These are phyloP conservation scores for Metschnikowia vanudenii DNA, from an alignment of 805 yeast species.

Conservation along the genomic window DNA sequence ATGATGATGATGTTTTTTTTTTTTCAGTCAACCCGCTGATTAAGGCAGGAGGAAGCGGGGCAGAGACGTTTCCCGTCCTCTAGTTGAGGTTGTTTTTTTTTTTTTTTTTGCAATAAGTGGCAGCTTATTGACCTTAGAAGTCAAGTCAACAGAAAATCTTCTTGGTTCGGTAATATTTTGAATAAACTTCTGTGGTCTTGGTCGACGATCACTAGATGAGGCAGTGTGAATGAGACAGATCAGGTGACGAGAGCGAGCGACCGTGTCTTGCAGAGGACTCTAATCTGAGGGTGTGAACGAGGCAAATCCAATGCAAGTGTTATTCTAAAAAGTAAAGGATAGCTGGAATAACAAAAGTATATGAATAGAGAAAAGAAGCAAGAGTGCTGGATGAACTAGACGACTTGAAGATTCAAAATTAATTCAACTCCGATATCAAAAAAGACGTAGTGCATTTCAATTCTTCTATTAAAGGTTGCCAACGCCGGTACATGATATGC, in stretches of 20 bases:
- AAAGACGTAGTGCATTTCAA: neutral
- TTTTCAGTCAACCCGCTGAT: neutral
- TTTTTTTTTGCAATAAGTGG: too few relatives aligned
- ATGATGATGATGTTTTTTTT: neutral
- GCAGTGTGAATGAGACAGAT: neutral
- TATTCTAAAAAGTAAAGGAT: too few relatives aligned
- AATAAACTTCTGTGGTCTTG: neutral
- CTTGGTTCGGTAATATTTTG: neutral
- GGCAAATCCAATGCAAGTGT: neutral
- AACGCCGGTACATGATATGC: neutral
- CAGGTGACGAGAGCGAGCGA: conserved; percentile 2
- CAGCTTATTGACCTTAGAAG: too few relatives aligned
- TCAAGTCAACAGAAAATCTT: too few relatives aligned
- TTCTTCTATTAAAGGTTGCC: neutral
- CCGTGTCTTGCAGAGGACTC: neutral
- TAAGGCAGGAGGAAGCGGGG: neutral
- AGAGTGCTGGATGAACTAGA: too few relatives aligned
- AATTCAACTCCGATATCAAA: neutral
- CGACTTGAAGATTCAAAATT: neutral
- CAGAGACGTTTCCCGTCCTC: neutral
- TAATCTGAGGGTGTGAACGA: neutral
- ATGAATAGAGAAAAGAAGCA: too few relatives aligned
- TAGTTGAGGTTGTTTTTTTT: too few relatives aligned
- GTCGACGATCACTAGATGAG: neutral
- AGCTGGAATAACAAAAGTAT: too few relatives aligned